Evolutionary conservation across 2,329 filamentous ascomycete genomes (phyloP).

Genomic region (Fusarium austroafricanum): DNA sequence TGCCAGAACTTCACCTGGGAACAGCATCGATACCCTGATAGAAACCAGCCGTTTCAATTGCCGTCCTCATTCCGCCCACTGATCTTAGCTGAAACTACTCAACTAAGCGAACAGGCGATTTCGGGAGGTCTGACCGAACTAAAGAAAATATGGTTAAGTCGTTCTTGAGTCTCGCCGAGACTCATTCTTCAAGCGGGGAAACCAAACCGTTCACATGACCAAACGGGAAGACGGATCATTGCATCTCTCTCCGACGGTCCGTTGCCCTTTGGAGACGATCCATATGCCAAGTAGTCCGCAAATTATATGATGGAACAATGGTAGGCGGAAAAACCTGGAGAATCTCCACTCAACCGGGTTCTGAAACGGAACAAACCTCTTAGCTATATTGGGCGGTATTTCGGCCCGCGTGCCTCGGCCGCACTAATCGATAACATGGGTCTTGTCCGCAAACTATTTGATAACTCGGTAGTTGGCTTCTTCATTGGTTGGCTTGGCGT

Average conservation of each 20-base stretch:
- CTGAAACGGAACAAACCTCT: conserved; percentile 7
- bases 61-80: too few relatives aligned
- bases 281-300: not conserved
- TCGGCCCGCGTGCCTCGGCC: conserved; percentile 8
- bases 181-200: not conserved
- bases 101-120: too few relatives aligned
- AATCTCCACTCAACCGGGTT: conserved; percentile 1
- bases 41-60: too few relatives aligned
- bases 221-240: not conserved
- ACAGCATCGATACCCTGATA: too few relatives aligned
- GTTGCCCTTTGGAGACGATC: not conserved
- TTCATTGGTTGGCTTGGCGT: not conserved
- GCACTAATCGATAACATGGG: not conserved
- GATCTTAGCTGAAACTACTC: too few relatives aligned
- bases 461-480: conserved; percentile 12
- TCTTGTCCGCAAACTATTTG: conserved; percentile 4
- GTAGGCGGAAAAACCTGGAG: conserved; percentile 30
- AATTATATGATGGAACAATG: not conserved
- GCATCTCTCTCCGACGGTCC: not conserved
- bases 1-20: too few relatives aligned
- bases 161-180: not conserved
- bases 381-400: not conserved
- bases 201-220: not conserved
- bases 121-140: too few relatives aligned
- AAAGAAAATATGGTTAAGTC: too few relatives aligned